Evolutionary conservation across 352 stramenopile genomes (phyloP).

Genomic region (Globisporangium middletonii): DNA sequence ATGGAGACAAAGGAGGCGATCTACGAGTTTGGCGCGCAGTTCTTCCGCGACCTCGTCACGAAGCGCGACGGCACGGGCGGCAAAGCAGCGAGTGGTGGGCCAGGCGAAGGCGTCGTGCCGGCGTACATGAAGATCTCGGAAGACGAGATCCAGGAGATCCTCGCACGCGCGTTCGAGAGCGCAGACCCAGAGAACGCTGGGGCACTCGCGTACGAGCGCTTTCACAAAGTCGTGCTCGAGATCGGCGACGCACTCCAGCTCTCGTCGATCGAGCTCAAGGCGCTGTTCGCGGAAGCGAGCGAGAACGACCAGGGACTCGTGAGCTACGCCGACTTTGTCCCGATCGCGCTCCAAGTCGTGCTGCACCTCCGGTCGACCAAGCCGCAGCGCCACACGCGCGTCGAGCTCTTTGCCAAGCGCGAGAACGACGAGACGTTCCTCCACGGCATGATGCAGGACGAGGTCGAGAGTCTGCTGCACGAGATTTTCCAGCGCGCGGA

Average conservation of each 20-base stretch:
- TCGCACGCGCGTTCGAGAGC: conserved; percentile 40
- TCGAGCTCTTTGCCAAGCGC: conserved; percentile 36
- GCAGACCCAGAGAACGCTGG: conserved; percentile 31
- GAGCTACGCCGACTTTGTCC: conserved; percentile 45
- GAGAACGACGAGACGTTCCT: conserved; percentile 47
- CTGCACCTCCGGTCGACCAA: conserved; percentile 39
- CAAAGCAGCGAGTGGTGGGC: neutral
- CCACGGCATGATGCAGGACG: conserved; percentile 79
- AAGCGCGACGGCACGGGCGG: conserved; percentile 29
- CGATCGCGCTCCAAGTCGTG: conserved; percentile 37
- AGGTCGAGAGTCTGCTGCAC: conserved; percentile 70
- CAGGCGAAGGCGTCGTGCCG: conserved; percentile 2
- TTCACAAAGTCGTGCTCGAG: conserved; percentile 40
- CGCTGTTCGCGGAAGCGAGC: conserved; percentile 56
- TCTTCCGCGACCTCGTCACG: conserved; percentile 56
- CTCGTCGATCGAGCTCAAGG: conserved; percentile 44
- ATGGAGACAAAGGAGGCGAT: conserved; percentile 76
- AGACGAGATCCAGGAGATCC: conserved; percentile 44
- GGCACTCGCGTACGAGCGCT: conserved; percentile 31
- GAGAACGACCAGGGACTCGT: conserved; percentile 55
- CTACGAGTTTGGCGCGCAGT: conserved; percentile 65
- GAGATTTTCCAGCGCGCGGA: conserved; percentile 74
- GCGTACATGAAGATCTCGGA: conserved; percentile 60
- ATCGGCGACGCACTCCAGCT: conserved; percentile 52
- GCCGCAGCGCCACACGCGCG: conserved; percentile 35